Conservation (phyloP, 495 filamentous ascomycete genomes). For the Penicillium simplicissimum region DNA sequence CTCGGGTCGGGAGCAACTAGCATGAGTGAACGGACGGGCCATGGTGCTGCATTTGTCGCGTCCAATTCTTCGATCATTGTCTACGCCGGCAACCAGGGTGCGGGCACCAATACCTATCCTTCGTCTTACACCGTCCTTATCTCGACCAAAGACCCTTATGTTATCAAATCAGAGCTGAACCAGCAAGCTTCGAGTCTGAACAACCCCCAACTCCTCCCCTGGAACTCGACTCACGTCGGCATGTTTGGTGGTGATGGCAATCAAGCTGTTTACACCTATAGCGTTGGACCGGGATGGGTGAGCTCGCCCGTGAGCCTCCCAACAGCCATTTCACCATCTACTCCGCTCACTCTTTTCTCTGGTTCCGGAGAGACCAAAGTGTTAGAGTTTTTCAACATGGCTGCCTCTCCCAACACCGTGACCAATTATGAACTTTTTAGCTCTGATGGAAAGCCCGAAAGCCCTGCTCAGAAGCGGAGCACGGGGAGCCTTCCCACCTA, state of each 20-base stretch:
- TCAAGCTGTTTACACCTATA: conserved; percentile 65
- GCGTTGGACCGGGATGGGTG: conserved; percentile 57
- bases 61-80: conserved; percentile 70
- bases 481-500: conserved; percentile 73
- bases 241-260: conserved; percentile 76
- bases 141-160: conserved; percentile 58
- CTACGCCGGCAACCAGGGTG: conserved; percentile 57
- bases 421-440: conserved; percentile 61
- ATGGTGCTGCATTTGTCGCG: conserved; percentile 76
- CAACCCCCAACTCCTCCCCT: conserved; percentile 73
- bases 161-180: conserved; percentile 49
- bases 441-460: conserved; percentile 42
- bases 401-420: conserved; percentile 73
- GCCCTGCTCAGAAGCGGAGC: conserved; percentile 44
- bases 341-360: conserved; percentile 63
- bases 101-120: conserved; percentile 49
- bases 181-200: conserved; percentile 61
- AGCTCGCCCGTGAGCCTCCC: conserved; percentile 61
- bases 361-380: conserved; percentile 79
- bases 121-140: conserved; percentile 80
- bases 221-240: conserved; percentile 69
- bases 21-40: conserved; percentile 67
- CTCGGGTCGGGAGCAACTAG: conserved; percentile 54
- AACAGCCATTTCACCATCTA: conserved; percentile 55
- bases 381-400: conserved; percentile 80